Base-by-base conservation (phyloP, 2,329 filamentous ascomycete genomes). In the Akanthomyces lecanii region DNA sequence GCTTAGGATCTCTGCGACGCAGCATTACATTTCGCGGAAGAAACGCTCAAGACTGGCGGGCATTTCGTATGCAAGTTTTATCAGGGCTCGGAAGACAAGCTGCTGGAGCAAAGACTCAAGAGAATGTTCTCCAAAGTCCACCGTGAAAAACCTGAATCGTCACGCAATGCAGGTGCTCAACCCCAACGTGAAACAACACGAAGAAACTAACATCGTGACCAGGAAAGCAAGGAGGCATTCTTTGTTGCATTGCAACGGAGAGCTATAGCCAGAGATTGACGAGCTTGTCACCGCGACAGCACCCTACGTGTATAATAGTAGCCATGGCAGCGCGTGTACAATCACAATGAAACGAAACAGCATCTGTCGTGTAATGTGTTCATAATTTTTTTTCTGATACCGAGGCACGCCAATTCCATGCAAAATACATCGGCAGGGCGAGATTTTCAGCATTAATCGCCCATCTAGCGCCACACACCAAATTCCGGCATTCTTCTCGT, bases 41-140 rank as follows among this genome's bases (percentile, higher is more conserved):
- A 97, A 68, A 95, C 91, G 8, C 82, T 99, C 25, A 88, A 85
- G 69, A 77, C 85, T 4, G 92, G 91, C 23, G 95, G 96, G 1
- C 89, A 96, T 73, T 97, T 99, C 69, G 84, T 99, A 51, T 97
- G 94, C 83, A 99, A 99, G 76, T 99, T 96, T 76, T 99, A 98
- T 75, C 91, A 96, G 74, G 95, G 95, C 4, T 75, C 82, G 5
- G 93, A 97, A 74, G 94, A 98, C 71, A 93, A 90, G 76, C 80
- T 79, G 1, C 77, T 99, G 12, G 92, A 97, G 77, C 81, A 77
- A 65, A 85, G 85, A 68, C 79, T 99, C 47, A 91, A 85, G 73
- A 85, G 82, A 55, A 78, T 97, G 69, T 99, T 99, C 72, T 77
- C 80, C 21, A 90, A 85, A 68, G 95, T 99, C 2, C 82, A 89